A percentile compares a stretch with the other conserved stretches of the same genome.
Conservation (phyloP, 192 early-diverging fungal genomes). For the Umbelopsis vinacea region DNA sequence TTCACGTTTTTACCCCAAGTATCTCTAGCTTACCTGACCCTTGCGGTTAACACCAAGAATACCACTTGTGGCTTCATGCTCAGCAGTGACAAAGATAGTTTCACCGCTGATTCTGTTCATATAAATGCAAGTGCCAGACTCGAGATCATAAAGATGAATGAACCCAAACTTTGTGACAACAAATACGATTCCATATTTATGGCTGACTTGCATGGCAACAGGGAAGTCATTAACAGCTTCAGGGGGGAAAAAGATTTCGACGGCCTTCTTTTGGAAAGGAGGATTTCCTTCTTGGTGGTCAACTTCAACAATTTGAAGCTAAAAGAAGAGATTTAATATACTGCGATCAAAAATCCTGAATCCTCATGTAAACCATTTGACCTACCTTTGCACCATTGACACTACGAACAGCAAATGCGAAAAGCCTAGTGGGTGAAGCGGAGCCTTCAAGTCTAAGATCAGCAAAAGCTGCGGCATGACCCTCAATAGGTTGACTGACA, state of each 20-base stretch:
- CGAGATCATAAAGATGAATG: constrained; percentile 96
- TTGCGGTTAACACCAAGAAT: constrained; percentile 96
- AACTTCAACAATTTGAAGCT: constrained; percentile 96
- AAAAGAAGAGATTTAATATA: not conserved
- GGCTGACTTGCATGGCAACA: constrained; percentile 94
- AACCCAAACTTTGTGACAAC: constrained; percentile 98
- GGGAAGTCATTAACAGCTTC: constrained; percentile 96
- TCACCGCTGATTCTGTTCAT: constrained; percentile 98
- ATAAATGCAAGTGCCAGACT: constrained; percentile 92
- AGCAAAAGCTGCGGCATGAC: constrained; percentile 95
- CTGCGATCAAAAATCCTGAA: not conserved
- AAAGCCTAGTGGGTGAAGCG: constrained; percentile 80
- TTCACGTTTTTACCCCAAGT: not conserved
- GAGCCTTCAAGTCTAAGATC: constrained; percentile 83
- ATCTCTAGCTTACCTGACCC: constrained; percentile 67
- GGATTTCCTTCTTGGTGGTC: constrained; percentile 94
- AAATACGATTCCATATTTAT: constrained; percentile 94
- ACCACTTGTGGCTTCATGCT: constrained; percentile 82
- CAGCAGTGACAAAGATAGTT: constrained; percentile 97
- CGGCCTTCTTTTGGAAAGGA: constrained; percentile 84
- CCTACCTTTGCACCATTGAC: constrained; percentile 80
- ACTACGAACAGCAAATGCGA: constrained; percentile 89
- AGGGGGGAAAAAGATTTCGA: constrained; percentile 96
- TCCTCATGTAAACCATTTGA: not conserved
- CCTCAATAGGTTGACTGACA: constrained; percentile 94